Conservation (phyloP, 345 rosid species). For the Pistacia integerrima region DNA sequence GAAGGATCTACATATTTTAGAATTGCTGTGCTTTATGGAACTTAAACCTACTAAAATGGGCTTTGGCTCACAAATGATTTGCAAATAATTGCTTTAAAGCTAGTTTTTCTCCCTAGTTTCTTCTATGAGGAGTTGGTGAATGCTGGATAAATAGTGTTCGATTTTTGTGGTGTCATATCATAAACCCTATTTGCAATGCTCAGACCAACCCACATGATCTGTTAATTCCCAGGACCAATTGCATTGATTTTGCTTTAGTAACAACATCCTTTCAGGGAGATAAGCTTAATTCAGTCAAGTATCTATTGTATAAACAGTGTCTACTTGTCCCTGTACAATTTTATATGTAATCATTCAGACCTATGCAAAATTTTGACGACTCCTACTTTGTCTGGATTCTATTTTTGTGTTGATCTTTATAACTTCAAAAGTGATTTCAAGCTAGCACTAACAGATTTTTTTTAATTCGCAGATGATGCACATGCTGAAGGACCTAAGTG, state of each 20-base stretch:
- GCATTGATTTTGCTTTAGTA: neutral
- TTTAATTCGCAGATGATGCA: slow-evolving; percentile 33
- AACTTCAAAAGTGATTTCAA: slow-evolving; percentile 14
- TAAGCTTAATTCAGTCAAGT: neutral
- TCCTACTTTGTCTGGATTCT: neutral
- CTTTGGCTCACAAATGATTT: neutral
- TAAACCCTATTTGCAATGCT: neutral
- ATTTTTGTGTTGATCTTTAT: neutral
- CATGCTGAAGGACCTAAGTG: slow-evolving; percentile 45
- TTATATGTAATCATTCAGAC: neutral
- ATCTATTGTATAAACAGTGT: neutral
- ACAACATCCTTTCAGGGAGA: neutral
- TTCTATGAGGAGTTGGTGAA: neutral
- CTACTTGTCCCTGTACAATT: neutral
- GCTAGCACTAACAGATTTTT: neutral
- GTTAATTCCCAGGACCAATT: neutral
- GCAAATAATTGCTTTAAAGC: neutral
- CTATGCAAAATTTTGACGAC: neutral
- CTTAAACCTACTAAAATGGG: neutral
- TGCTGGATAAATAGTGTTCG: neutral
- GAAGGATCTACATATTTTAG: neutral
- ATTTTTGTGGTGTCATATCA: neutral
- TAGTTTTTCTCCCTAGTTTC: neutral
- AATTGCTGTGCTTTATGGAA: neutral
- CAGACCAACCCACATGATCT: neutral